These are phyloP conservation scores for Globisporangium cystogenes DNA, from an alignment of 352 stramenopile species.

Conservation along the genomic window DNA sequence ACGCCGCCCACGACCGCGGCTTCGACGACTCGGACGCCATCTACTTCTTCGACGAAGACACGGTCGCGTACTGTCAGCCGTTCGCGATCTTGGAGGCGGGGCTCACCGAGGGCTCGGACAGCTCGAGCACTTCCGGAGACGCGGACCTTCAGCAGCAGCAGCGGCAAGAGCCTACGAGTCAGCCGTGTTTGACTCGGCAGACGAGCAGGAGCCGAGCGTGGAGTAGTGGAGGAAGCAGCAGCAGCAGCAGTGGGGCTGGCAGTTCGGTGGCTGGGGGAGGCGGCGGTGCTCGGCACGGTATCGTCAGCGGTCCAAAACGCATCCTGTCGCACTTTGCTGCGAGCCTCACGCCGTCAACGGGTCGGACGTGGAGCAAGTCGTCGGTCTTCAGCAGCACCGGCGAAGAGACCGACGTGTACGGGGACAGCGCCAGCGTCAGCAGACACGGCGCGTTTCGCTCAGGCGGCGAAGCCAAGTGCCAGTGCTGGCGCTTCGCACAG, in stretches of 20 bases:
- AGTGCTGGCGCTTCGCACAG: conserved; percentile 11
- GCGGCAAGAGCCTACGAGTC: too few relatives aligned
- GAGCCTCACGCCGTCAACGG: conserved; percentile 2
- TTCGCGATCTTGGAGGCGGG: conserved; percentile 26
- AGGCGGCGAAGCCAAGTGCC: neutral
- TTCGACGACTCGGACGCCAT: conserved; percentile 31
- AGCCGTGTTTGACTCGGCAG: too few relatives aligned
- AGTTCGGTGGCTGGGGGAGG: too few relatives aligned
- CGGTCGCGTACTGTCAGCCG: conserved; percentile 26
- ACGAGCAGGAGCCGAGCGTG: too few relatives aligned
- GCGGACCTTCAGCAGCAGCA: neutral
- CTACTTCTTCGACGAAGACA: conserved; percentile 48
- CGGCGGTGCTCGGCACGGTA: too few relatives aligned
- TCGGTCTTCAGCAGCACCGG: conserved; percentile 1
- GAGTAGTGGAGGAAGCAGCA: neutral
- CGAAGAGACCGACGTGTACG: conserved; percentile 12
- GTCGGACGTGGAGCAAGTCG: conserved; percentile 4
- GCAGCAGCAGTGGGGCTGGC: neutral
- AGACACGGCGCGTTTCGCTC: too few relatives aligned
- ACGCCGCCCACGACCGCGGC: conserved; percentile 36
- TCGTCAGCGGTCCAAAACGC: neutral
- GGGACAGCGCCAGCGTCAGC: neutral
- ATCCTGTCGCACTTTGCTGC: conserved; percentile 10
- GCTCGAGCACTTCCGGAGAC: neutral
- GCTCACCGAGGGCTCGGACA: neutral